Evolutionary conservation across 805 yeast species (phyloP), one percentile per base, ranked within the genome.

Genomic region (Yarrowia deformans): DNA sequence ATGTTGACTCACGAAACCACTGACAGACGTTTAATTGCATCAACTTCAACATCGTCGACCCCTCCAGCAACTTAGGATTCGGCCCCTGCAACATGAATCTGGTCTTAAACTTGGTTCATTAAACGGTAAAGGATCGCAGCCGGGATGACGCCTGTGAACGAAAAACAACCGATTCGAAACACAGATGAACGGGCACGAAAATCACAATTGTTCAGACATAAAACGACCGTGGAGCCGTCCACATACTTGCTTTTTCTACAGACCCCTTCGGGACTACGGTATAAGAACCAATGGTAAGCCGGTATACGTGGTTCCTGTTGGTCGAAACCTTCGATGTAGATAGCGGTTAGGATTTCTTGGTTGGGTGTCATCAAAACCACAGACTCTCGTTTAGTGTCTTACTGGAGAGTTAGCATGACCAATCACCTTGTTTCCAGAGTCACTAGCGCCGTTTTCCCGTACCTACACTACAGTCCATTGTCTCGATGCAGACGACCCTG

Each of bases 311-410:
- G 58, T 54, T 37, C 60, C 60, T 23, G 60, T 54, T 54, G 60
- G 60, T 54, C 35, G 45, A 54, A 54, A 52, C 58, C 45, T 39
- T 56, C 6, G 46, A 5, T 3, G 16, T 4, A 40, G 63, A 56
- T 56, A 56, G 63, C 63, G 63, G 63, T 56, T 56, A 56, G 63
- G 63, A 56, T 40, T 56, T 29, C 63, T n/a, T 32, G 12, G 13
- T 34, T 12, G 40, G 56, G 29, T 8, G 29, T 42, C 8, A 18
- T 45, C 10, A 18, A 45, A 42, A 8, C 13, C 19, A 42, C 8
- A 43, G 1, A 7, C 9, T 14, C 43, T 16, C n/a, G 46, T 19
- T 29, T 8, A 18, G 48, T 40, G 48, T 43, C 48, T 43, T 13
- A 43, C 16, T 1, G 42, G 16, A 35, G 39, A 5, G 39, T 13